Percentiles rank a stretch among this genome's conserved stretches.
These are phyloP conservation scores for Globisporangium middletonii DNA, from an alignment of 352 stramenopile species.

Conservation along the genomic window DNA sequence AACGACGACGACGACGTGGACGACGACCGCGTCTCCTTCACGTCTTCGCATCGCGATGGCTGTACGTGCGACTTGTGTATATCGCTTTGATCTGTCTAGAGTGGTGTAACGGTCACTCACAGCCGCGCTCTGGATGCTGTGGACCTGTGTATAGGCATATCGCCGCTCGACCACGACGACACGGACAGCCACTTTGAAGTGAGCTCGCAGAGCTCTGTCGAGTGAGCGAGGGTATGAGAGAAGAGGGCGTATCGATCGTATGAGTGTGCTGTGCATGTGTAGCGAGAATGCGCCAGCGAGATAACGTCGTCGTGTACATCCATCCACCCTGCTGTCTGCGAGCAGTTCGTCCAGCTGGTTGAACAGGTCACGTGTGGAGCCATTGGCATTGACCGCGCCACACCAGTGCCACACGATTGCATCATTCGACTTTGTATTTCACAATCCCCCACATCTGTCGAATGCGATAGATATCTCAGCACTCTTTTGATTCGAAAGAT, in stretches of 20 bases:
- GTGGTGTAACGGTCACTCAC: neutral
- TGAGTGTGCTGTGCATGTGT: no score
- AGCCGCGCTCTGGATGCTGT: constrained; percentile 5
- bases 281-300: no score
- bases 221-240: constrained; percentile 27
- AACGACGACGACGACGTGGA: constrained; percentile 28
- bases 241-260: neutral
- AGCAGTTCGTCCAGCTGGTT: neutral
- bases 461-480: neutral
- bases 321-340: no score
- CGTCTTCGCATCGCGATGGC: constrained; percentile 63
- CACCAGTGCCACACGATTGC: no score
- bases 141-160: constrained; percentile 40
- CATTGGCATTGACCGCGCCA: neutral
- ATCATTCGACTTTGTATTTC: neutral
- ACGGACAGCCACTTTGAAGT: constrained; percentile 79
- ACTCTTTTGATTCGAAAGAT: neutral
- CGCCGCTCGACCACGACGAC: constrained; percentile 68
- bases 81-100: neutral
- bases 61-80: constrained; percentile 36
- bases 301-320: no score
- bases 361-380: neutral
- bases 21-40: constrained; percentile 61
- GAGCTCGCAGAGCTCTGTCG: constrained; percentile 69
- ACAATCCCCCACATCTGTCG: neutral